Base-by-base conservation (phyloP, 2,329 filamentous ascomycete species). In the Ceratocystis lukuohia region DNA sequence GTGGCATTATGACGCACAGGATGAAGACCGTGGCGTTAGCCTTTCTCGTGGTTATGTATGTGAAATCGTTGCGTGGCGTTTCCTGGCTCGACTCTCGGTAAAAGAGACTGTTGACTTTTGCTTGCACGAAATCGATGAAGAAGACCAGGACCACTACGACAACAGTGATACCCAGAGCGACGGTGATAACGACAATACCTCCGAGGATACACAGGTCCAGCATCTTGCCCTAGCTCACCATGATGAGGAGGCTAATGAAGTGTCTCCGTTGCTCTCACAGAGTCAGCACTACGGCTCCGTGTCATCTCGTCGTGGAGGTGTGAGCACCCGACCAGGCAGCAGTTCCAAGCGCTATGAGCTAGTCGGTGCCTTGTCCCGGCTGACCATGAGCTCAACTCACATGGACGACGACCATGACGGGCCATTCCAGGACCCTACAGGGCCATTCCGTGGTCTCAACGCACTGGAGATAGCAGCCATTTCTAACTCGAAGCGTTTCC, bases 391-490 rank as follows among this genome's bases (percentile, higher is more conserved):
- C 72, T 76, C 77, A 70, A 74, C 77, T 10, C 69, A 72, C 30
- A 73, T 74, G 57, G 73, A 72, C 20, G 70, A 71, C 28, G 73
- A 74, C 53, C 69, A 73, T 5, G 72, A 74, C 0, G 78, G 79
- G 2, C 76, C 78, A 4, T 79, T 82, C 10, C 80, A 83, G 6
- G 83, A 88, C 62, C 84, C 88, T 33, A 88, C 87, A 0, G 81
- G 84, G 0, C 83, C 86, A 0, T 96, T 96, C 73, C 84, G 85
- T 45, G 86, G 87, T 20, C 80, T 96, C 61, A 96, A 94, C 73
- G 91, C 90, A 1, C 80, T 97, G 17, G 91, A 96, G 73, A 92
- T 96, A 71, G 91, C 90, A 30, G 86, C 88, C 59, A 85, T 95
- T 22, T 87, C 87, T 12, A 82, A 89, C 67, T 89, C 89, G 37